phyloP scores from a whole-genome alignment of 116 monocot species.

The Papilionanthe hybrid region DNA sequence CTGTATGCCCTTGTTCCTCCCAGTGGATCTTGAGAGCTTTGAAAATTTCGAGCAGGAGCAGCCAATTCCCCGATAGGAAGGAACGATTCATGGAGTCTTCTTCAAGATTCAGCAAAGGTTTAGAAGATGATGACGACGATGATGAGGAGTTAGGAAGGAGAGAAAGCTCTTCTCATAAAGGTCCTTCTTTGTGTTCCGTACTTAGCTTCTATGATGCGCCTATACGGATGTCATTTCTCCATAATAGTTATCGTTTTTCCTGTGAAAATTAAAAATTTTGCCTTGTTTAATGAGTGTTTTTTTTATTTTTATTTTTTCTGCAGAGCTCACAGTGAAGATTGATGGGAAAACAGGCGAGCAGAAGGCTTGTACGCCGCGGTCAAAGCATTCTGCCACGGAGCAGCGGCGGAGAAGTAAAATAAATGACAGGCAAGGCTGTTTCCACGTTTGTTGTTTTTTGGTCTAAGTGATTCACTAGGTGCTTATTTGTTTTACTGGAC shows the following conservation, averaged over 20 bases:
- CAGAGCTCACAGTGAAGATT: slow-evolving; percentile 35
- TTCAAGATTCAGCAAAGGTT: slow-evolving; percentile 52
- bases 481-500: background rate
- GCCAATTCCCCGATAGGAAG: slow-evolving; percentile 18
- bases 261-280: background rate
- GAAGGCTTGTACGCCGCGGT: slow-evolving; percentile 56
- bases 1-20: background rate
- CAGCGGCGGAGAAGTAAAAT: slow-evolving; percentile 86
- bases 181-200: slow-evolving; percentile 10
- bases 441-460: slow-evolving; percentile 9
- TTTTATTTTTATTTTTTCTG: too few relatives aligned
- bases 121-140: slow-evolving; percentile 67
- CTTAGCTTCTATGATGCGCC: background rate
- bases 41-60: slow-evolving; percentile 13
- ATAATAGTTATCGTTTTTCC: background rate
- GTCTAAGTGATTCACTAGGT: background rate
- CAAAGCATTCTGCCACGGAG: slow-evolving; percentile 87
- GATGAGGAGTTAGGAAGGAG: slow-evolving; percentile 38
- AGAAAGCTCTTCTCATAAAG: slow-evolving; percentile 54
- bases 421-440: slow-evolving; percentile 57
- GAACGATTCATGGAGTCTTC: slow-evolving; percentile 46
- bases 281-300: background rate
- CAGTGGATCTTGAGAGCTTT: background rate
- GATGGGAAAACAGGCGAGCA: slow-evolving; percentile 51
- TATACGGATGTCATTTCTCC: background rate